Evolutionary conservation across 768 basidiomycete species (phyloP).

Genomic region (Infundibulicybe gibba): DNA sequence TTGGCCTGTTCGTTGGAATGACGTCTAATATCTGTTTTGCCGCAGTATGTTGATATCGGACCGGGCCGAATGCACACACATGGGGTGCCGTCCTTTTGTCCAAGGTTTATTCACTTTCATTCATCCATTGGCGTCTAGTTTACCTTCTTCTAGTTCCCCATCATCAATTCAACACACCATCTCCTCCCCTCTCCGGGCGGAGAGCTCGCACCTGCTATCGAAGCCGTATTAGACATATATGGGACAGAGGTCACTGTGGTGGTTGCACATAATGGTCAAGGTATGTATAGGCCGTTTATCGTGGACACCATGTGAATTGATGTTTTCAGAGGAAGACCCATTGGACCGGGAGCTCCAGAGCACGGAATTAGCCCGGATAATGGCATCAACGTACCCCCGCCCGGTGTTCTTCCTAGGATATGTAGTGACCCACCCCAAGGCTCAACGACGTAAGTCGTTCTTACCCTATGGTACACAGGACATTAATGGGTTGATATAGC

Average conservation of each 20-base stretch:
- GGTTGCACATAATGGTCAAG: constrained; percentile 92
- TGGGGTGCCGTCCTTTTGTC: constrained; percentile 86
- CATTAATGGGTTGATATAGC: constrained; percentile 33
- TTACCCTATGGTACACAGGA: neutral
- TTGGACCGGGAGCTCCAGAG: constrained; percentile 88
- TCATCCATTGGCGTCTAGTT: neutral
- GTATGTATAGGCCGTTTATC: constrained; percentile 26
- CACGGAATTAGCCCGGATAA: constrained; percentile 74
- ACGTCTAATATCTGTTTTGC: constrained; percentile 1
- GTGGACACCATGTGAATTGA: neutral
- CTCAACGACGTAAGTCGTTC: constrained; percentile 49
- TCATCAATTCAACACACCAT: constrained; percentile 82
- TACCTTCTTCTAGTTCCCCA: constrained; percentile 64
- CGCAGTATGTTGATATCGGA: constrained; percentile 81
- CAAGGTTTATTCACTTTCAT: constrained; percentile 41
- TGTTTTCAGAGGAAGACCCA: constrained; percentile 71
- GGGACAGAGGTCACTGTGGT: constrained; percentile 78
- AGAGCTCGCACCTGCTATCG: constrained; percentile 87
- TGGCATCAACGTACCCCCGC: constrained; percentile 62
- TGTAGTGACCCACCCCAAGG: constrained; percentile 69
- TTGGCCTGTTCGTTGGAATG: neutral
- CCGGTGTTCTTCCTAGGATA: constrained; percentile 84
- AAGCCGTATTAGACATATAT: constrained; percentile 77
- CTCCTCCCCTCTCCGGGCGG: constrained; percentile 83
- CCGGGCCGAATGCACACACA: constrained; percentile 84